Conservation (phyloP, 257 asterid genomes). For the Dorcoceras hygrometricum region DNA sequence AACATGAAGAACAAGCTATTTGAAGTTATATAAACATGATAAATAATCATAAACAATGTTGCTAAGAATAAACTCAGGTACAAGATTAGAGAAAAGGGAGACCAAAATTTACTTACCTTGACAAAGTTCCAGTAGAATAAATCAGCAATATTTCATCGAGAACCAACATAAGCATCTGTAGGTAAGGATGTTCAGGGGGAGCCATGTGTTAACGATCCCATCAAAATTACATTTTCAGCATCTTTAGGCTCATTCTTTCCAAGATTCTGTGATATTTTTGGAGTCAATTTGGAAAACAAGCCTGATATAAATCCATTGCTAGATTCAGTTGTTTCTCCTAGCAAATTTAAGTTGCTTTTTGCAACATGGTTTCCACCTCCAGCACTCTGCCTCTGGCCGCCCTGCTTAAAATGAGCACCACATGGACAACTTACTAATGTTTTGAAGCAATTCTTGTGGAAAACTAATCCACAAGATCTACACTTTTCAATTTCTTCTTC, state of each 20-base stretch:
- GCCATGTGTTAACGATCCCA: slow-evolving; percentile 72
- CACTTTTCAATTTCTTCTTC: slow-evolving; percentile 82
- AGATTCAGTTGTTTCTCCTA: slow-evolving; percentile 33
- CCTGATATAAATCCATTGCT: slow-evolving; percentile 52
- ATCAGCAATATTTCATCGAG: slow-evolving; percentile 13
- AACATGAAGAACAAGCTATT: neutral
- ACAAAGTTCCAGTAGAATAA: slow-evolving; percentile 12
- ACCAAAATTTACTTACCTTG: slow-evolving; percentile 17
- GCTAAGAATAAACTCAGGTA: slow-evolving; percentile 30
- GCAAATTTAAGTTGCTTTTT: slow-evolving; percentile 28
- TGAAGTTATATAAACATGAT: neutral
- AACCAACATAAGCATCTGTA: neutral
- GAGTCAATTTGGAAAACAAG: slow-evolving; percentile 59
- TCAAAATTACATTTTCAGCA: slow-evolving; percentile 49
- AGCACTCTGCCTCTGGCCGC: slow-evolving; percentile 32
- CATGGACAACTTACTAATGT: slow-evolving; percentile 65
- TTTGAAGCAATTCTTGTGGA: slow-evolving; percentile 75
- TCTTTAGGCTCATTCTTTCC: slow-evolving; percentile 36
- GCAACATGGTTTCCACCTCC: slow-evolving; percentile 22
- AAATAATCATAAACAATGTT: slow-evolving; percentile 17
- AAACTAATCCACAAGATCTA: slow-evolving; percentile 60
- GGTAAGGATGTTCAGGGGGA: slow-evolving; percentile 40
- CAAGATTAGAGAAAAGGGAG: slow-evolving; percentile 18
- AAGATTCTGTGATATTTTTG: slow-evolving; percentile 34
- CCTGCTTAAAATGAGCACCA: slow-evolving; percentile 47